Conservation (phyloP, 192 early-diverging fungal species). For the Phycomyces nitens region DNA sequence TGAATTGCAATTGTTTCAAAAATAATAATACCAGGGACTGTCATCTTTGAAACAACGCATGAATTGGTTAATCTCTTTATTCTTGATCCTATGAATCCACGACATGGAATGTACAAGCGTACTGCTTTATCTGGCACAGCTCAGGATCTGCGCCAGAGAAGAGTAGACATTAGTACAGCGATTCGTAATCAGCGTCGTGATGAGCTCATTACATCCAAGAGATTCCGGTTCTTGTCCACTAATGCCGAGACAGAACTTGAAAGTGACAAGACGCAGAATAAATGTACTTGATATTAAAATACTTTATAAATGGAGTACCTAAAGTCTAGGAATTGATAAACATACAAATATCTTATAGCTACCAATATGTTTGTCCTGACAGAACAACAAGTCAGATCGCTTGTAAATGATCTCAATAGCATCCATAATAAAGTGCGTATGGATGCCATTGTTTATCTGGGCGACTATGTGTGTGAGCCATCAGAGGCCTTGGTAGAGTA, state of each 20-base stretch:
- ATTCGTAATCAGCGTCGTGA: conserved; percentile 65
- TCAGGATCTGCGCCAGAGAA: conserved; percentile 48
- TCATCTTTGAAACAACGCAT: background rate
- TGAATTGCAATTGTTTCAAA: too few relatives aligned
- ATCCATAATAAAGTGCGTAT: conserved; percentile 17
- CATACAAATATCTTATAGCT: background rate
- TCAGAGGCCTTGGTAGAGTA: conserved; percentile 26
- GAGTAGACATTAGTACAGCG: conserved; percentile 54
- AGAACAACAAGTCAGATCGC: conserved; percentile 8
- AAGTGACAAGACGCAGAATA: background rate
- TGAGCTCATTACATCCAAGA: conserved; percentile 64
- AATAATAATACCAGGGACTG: background rate
- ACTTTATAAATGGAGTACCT: too few relatives aligned
- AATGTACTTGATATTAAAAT: too few relatives aligned
- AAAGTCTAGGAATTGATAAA: background rate
- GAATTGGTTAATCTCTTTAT: background rate
- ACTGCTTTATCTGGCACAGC: conserved; percentile 45
- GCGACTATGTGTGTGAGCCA: conserved; percentile 25
- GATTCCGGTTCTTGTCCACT: conserved; percentile 41
- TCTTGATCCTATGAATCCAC: background rate
- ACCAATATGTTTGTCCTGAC: conserved; percentile 12
- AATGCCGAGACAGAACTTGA: conserved; percentile 12
- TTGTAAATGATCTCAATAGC: conserved; percentile 21
- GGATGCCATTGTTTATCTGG: conserved; percentile 21
- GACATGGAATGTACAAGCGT: conserved; percentile 44